Base-by-base conservation (phyloP, 148 eudicot genomes). In the Fallopia convolvulus region DNA sequence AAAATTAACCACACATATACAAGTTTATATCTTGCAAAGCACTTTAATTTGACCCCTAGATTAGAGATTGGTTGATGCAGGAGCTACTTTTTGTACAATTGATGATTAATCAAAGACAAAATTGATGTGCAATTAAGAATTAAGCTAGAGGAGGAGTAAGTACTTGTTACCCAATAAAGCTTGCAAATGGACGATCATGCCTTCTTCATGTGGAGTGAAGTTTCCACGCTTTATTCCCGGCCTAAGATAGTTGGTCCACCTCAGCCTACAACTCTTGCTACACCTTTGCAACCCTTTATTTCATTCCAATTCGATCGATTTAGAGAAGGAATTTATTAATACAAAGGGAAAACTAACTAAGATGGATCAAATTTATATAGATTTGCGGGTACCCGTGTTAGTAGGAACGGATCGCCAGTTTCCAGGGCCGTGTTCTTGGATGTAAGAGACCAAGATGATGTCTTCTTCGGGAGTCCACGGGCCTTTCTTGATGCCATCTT, bases 211-310 rank as follows among this genome's bases (percentile, higher is more conserved):
- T 40, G 86, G 89, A n/a, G 85, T 90, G 82, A 93, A 93, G 80
- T 86, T 87, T 17, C 98, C 98, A 5, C 98, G 89, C 72, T 84
- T 89, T 80, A 93, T 93, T 0, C 98, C 98, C 1, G 98, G 98
- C 68, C 98, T 81, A 73, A 93, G 96, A 80, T 93, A 93, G 74
- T 93, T 93, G 13, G 98, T 91, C 98, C 98, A 93, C 82, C 98
- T 79, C 3, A 93, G 85, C 50, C 98, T 82, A 81, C 98, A 93
- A 77, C 98, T 93, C 82, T 93, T 93, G 75, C 98, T 93, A 84
- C 98, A 93, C 79, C 98, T 88, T 41, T 85, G 82, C 82, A 93
- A 84, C 36, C 97, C 98, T 93, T 77, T 47, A 23, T 21, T 36
- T 15, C n/a, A 53, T 58, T 77, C 72, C 6, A 58, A 58, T 21